These are phyloP conservation scores for Musa balbisiana DNA, from an alignment of 202 grass and related monocot genomes.

Conservation along the genomic window DNA sequence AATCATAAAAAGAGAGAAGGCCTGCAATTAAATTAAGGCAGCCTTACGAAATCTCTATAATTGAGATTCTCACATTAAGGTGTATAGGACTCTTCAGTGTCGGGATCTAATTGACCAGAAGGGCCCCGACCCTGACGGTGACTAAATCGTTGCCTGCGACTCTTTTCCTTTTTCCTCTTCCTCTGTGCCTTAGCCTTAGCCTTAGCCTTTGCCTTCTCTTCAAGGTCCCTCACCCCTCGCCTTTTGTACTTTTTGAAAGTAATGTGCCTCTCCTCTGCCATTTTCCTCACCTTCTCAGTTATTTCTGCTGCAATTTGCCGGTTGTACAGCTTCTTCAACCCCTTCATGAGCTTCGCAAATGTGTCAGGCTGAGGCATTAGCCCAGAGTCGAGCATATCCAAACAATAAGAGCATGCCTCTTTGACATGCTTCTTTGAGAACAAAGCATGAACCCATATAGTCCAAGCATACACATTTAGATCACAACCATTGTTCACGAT, in stretches of 20 bases:
- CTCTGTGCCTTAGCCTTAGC: conserved; percentile 41
- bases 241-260: conserved; percentile 98
- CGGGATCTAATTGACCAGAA: conserved; percentile 28
- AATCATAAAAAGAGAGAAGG: background rate
- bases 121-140: conserved; percentile 7
- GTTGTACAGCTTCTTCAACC: conserved; percentile 83
- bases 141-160: conserved; percentile 3
- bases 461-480: conserved; percentile 82
- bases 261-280: conserved; percentile 81
- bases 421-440: conserved; percentile 68
- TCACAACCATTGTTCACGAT: conserved; percentile 69
- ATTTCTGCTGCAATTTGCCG: conserved; percentile 71
- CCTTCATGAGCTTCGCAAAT: conserved; percentile 88
- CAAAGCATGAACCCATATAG: conserved; percentile 89
- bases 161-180: conserved; percentile 33
- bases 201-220: conserved; percentile 60
- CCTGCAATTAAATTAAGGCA: background rate
- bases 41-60: background rate
- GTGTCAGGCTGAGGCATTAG: conserved; percentile 87
- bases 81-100: conserved; percentile 14
- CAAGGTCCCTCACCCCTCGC: conserved; percentile 67
- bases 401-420: conserved; percentile 74
- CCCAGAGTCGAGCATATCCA: conserved; percentile 90
- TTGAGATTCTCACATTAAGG: background rate
- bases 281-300: conserved; percentile 79